phyloP scores from a whole-genome alignment of 352 stramenopile species.

The Pythium scleroteichum region DNA sequence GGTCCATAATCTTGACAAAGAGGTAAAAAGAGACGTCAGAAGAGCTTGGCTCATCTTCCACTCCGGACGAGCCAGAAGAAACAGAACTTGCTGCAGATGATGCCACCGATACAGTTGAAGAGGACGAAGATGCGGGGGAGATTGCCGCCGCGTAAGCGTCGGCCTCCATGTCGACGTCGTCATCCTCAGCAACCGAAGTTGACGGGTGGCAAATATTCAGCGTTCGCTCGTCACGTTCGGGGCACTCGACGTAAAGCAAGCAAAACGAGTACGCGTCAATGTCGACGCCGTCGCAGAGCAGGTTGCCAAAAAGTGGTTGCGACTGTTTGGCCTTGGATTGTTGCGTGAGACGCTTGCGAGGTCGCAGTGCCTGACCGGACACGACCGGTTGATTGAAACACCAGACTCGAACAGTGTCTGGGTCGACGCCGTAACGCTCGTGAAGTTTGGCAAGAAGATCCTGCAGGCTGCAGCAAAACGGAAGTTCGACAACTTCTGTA shows the following conservation, averaged over 20 bases:
- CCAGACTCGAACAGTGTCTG: conserved; percentile 46
- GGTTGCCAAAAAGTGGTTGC: conserved; percentile 61
- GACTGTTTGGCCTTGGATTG: conserved; percentile 35
- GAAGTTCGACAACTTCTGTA: conserved; percentile 52
- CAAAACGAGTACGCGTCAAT: conserved; percentile 86
- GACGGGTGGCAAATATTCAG: conserved; percentile 27
- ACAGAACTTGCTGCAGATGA: not conserved
- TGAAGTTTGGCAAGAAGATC: conserved; percentile 53
- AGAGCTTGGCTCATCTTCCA: conserved; percentile 13
- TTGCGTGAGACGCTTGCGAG: conserved; percentile 63
- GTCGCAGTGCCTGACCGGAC: conserved; percentile 68
- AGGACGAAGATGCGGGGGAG: conserved; percentile 1
- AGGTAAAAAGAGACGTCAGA: conserved; percentile 32
- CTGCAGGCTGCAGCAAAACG: conserved; percentile 66
- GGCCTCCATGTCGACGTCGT: conserved; percentile 19
- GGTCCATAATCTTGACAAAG: conserved; percentile 70
- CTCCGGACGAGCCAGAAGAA: not conserved
- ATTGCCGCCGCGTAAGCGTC: not conserved
- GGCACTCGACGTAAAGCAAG: conserved; percentile 69
- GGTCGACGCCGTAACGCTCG: conserved; percentile 31
- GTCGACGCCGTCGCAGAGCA: conserved; percentile 76
- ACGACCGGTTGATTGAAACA: conserved; percentile 81
- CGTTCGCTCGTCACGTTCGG: conserved; percentile 31
- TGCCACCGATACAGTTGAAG: conserved; percentile 1
- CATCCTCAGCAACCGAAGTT: not conserved